phyloP scores from a whole-genome alignment of 352 stramenopile species.

The Globisporangium cederbergense region DNA sequence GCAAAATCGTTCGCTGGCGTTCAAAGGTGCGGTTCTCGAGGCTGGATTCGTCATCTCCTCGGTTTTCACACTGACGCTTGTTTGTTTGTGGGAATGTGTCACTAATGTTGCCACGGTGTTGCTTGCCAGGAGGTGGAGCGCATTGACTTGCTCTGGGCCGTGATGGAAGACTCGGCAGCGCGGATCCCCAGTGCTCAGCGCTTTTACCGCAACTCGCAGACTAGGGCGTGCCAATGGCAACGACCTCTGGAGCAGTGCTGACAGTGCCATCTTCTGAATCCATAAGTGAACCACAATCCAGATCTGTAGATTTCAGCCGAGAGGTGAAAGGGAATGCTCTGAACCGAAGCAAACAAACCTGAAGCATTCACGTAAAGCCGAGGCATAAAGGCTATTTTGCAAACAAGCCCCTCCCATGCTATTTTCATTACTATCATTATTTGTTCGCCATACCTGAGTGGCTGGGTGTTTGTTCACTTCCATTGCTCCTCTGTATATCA shows the following conservation, averaged over 20 bases:
- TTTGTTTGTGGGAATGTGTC: too few species aligned
- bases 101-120: not conserved
- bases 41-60: conserved; percentile 17
- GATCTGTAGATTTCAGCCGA: too few species aligned
- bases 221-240: conserved; percentile 38
- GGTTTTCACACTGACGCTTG: too few species aligned
- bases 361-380: not conserved
- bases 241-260: not conserved
- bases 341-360: too few species aligned
- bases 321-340: too few species aligned
- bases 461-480: not conserved
- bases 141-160: conserved; percentile 26
- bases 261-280: not conserved
- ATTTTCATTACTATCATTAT: conserved; percentile 2
- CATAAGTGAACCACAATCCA: too few species aligned
- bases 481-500: not conserved
- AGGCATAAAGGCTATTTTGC: not conserved
- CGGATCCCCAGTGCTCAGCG: conserved; percentile 21
- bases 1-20: conserved; percentile 39
- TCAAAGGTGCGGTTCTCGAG: conserved; percentile 26
- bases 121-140: conserved; percentile 21
- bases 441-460: not conserved
- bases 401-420: not conserved
- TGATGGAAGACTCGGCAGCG: conserved; percentile 40
- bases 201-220: conserved; percentile 46